A percentile compares a stretch with the other conserved stretches of the same genome.
phyloP scores from a whole-genome alignment of 2,329 filamentous ascomycete genomes.

The Fusarium zealandicum region DNA sequence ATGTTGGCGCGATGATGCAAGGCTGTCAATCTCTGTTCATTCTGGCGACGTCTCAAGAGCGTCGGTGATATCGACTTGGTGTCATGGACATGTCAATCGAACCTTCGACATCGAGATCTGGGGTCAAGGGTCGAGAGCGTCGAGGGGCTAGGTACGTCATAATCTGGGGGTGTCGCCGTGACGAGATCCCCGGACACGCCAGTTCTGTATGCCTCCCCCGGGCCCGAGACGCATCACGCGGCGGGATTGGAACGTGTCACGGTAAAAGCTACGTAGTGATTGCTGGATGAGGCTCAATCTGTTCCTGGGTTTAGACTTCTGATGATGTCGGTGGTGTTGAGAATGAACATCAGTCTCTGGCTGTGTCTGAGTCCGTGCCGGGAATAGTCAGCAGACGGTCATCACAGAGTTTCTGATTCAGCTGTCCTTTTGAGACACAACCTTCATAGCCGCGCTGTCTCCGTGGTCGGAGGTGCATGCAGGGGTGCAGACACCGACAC shows the following conservation, averaged over 20 bases:
- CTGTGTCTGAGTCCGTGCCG: no score
- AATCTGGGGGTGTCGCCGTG: slow-evolving; percentile 24
- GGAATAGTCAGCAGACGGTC: slow-evolving; percentile 1
- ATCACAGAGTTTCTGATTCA: no score
- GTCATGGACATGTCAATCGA: slow-evolving; percentile 6
- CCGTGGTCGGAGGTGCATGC: slow-evolving; percentile 16
- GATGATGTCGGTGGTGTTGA: not conserved
- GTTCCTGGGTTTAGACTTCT: not conserved
- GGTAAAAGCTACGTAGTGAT: not conserved
- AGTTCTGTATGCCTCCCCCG: slow-evolving; percentile 9
- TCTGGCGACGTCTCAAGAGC: slow-evolving; percentile 10
- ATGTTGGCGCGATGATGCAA: slow-evolving; percentile 32
- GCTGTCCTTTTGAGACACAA: no score
- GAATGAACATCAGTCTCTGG: no score
- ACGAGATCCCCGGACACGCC: slow-evolving; percentile 20
- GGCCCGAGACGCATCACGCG: slow-evolving; percentile 18
- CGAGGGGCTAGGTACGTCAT: slow-evolving; percentile 34
- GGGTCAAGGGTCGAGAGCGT: slow-evolving; percentile 3
- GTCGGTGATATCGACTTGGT: slow-evolving; percentile 17
- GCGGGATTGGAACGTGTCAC: slow-evolving; percentile 1
- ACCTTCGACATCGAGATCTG: slow-evolving; percentile 32
- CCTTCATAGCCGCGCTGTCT: slow-evolving; percentile 5
- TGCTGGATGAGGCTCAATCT: not conserved
- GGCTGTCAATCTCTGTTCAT: slow-evolving; percentile 16
- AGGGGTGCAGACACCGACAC: not conserved